Conservation (phyloP, 768 basidiomycete species). For the Dentipellis sp. region DNA sequence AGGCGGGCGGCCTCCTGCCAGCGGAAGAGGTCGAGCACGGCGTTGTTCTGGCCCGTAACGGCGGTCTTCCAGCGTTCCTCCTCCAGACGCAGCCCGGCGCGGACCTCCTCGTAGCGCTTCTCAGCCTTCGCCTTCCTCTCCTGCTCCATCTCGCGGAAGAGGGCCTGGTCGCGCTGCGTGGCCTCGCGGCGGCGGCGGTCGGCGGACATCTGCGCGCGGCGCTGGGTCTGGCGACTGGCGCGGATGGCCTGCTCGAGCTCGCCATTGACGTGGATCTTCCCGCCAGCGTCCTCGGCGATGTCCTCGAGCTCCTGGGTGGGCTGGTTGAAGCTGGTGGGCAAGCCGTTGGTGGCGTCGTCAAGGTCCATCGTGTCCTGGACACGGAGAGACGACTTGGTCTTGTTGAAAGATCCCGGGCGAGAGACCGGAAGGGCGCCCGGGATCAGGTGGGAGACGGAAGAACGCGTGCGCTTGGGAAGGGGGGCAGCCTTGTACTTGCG, state of each 20-base stretch:
- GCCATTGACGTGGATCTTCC: neutral
- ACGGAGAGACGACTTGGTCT: neutral
- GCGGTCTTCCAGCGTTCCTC: no score
- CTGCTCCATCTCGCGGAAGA: neutral
- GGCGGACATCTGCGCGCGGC: neutral
- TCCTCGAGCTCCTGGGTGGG: neutral
- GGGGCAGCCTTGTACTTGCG: slow-evolving; percentile 3
- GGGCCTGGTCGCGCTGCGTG: neutral
- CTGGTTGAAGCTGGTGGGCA: neutral
- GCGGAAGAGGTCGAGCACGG: no score
- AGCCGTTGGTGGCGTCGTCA: neutral
- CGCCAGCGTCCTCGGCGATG: neutral
- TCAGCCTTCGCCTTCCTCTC: neutral
- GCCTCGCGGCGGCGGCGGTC: neutral
- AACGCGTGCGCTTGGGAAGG: neutral
- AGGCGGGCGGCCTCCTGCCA: no score
- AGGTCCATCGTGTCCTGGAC: neutral
- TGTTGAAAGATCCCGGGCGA: neutral
- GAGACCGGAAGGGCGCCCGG: no score
- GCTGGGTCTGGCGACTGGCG: neutral
- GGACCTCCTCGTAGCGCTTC: neutral
- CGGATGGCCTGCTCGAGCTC: neutral
- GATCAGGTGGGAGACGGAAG: neutral
- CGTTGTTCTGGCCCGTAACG: no score
- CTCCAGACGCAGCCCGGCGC: no score